phyloP scores from a whole-genome alignment of 345 rosid species.

The Linum usitatissimum region DNA sequence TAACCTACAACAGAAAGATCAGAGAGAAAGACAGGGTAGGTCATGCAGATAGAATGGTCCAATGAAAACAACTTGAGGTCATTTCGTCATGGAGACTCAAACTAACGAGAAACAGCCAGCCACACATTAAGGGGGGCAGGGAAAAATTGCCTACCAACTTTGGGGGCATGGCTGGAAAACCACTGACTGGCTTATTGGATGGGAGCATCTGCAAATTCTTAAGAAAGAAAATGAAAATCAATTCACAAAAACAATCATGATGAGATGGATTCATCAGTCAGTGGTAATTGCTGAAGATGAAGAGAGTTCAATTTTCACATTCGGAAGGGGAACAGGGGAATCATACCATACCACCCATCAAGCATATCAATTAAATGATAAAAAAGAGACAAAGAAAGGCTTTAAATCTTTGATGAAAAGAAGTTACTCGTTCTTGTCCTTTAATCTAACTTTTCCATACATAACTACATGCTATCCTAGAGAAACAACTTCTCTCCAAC shows the following conservation, averaged over 20 bases:
- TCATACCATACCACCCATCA: background rate
- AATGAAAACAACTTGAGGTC: background rate
- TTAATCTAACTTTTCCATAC: background rate
- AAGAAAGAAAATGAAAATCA: background rate
- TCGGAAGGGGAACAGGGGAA: no score
- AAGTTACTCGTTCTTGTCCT: background rate
- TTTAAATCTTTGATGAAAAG: background rate
- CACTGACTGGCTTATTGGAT: background rate
- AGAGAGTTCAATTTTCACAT: no score
- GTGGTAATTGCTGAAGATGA: no score
- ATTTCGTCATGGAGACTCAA: constrained; percentile 4
- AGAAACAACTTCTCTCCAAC: background rate
- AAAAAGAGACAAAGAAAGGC: background rate
- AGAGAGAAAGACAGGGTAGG: background rate
- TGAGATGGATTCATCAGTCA: no score
- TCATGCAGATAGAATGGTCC: constrained; percentile 7
- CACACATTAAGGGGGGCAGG: background rate
- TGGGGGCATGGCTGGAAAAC: background rate
- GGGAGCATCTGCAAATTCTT: background rate
- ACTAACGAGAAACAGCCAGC: background rate
- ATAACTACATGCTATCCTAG: background rate
- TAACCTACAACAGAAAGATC: constrained; percentile 1
- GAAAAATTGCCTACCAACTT: background rate
- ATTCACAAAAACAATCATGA: background rate
- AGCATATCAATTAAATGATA: background rate